These are phyloP conservation scores for Fusarium nematophilum DNA, from an alignment of 2,329 filamentous ascomycete genomes.

Conservation along the genomic window DNA sequence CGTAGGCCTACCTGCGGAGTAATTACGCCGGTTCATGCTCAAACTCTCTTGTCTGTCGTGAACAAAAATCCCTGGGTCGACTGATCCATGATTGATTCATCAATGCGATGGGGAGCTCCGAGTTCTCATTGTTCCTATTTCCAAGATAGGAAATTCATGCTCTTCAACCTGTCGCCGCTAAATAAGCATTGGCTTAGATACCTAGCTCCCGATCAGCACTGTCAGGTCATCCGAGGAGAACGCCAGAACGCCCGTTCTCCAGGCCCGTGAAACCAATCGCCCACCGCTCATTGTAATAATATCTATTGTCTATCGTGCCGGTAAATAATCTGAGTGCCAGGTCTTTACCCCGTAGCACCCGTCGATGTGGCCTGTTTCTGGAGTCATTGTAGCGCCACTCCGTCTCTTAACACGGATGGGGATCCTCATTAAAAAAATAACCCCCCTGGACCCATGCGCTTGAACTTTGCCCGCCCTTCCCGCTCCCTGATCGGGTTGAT, in stretches of 20 bases:
- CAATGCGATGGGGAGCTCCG: too few species aligned
- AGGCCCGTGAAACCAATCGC: conserved; percentile 18
- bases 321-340: conserved; percentile 24
- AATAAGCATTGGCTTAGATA: not conserved
- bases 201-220: conserved; percentile 7
- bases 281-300: conserved; percentile 30
- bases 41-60: not conserved
- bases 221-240: not conserved
- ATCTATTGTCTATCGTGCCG: conserved; percentile 18
- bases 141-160: conserved; percentile 17
- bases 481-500: conserved; percentile 18
- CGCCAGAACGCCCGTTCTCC: not conserved
- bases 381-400: conserved; percentile 45
- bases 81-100: conserved; percentile 17
- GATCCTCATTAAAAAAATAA: conserved; percentile 48
- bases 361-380: conserved; percentile 42
- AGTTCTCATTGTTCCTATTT: conserved; percentile 6
- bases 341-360: conserved; percentile 16
- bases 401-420: conserved; percentile 39
- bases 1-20: not conserved
- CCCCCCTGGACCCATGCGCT: conserved; percentile 40
- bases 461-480: conserved; percentile 32
- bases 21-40: too few species aligned
- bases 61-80: conserved; percentile 24
- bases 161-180: conserved; percentile 4